These are phyloP conservation scores for Blastobotrys arbuscula DNA, from an alignment of 1,139 yeast genomes.

Conservation along the genomic window DNA sequence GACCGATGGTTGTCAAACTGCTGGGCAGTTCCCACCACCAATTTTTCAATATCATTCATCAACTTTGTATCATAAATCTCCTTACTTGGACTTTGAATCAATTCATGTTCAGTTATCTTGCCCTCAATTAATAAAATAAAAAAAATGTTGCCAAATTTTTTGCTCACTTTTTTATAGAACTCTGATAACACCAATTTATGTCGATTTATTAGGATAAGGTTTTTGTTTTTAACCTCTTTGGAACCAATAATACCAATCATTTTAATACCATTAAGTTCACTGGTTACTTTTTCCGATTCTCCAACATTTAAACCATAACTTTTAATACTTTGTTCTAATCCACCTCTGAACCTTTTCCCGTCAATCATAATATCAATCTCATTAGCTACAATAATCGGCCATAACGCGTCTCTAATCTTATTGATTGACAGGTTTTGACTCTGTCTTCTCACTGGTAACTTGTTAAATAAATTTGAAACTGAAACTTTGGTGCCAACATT, in stretches of 20 bases:
- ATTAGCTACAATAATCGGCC: neutral
- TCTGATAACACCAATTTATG: neutral
- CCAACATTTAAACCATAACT: neutral
- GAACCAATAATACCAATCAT: constrained; percentile 4
- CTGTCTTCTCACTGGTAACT: constrained; percentile 53
- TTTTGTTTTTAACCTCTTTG: neutral
- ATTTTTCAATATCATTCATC: neutral
- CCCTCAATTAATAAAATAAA: neutral
- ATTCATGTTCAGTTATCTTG: constrained; percentile 1
- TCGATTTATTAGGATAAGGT: neutral
- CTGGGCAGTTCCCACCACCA: neutral
- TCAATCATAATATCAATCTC: neutral
- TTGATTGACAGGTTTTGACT: neutral
- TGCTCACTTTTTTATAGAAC: neutral
- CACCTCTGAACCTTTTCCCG: neutral
- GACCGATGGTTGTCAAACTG: neutral
- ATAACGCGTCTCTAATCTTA: constrained; percentile 2
- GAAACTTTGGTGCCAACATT: constrained; percentile 47
- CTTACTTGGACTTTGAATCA: constrained; percentile 1
- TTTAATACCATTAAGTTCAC: neutral
- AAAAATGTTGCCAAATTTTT: neutral
- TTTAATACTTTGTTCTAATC: neutral
- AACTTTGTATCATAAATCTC: neutral
- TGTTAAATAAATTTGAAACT: constrained; percentile 46
- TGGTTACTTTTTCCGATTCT: neutral